Evolutionary conservation across 1,284 basidiomycete species (phyloP), one percentile per base, ranked within the genome.

Genomic region (Naganishia albida): DNA sequence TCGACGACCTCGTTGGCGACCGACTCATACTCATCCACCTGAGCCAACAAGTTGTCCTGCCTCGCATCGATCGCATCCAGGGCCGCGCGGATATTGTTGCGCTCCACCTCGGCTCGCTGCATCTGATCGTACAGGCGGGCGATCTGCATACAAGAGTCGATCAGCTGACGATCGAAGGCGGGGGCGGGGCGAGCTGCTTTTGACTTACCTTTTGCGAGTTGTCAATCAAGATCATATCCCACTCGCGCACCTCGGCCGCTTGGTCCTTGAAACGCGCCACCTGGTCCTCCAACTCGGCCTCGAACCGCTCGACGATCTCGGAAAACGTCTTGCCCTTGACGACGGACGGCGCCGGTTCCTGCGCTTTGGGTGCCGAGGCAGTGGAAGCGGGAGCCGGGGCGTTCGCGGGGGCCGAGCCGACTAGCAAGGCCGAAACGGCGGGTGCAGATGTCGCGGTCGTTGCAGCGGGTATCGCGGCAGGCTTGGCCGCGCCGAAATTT

Each of bases 151-250:
- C 16, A 48, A n/a, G 3, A 42, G 2, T 30, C 15, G n/a, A 51
- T 34, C n/a, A n/a, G n/a, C 18, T 16, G 7, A 13, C 12, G 16
- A 1, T 26, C 34, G 25, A 40, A 8, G 28, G 13, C 13, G 18
- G 7, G 20, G 25, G 25, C 26, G 7, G 44, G 2, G 43, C 15
- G 43, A 44, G 43, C 18, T 18, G 43, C 12, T 25, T 10, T 34
- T 10, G 4, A 65, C 67, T 48, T 34, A 68, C 64, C 39, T 62
- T 64, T 40, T 56, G 50, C 42, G 64, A 64, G 30, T 68, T 68
- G 25, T 65, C 52, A 49, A 68, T 65, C 59, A 68, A 59, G 34
- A 65, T 64, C 57, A 63, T 62, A 49, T 68, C 67, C 67, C 67
- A 68, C 25, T 68, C 60, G 23, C 67, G 50, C n/a, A 68, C 67